Percentiles rank a stretch among this genome's conserved stretches.
phyloP scores from a whole-genome alignment of 2,329 filamentous ascomycete genomes.

The Chrysoporthe deuterocubensis region DNA sequence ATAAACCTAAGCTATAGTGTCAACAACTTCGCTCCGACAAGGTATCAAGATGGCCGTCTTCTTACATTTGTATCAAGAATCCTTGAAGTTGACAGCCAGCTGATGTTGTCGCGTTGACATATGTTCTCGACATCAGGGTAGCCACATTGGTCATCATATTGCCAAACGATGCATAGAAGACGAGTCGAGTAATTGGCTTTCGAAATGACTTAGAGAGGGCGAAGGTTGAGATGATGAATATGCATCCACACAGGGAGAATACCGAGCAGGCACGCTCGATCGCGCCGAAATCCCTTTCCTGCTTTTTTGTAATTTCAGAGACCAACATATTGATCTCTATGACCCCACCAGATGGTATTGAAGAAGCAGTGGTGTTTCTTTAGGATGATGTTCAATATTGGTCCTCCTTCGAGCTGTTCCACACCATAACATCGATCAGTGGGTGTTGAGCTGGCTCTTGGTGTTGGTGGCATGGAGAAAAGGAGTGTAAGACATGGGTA shows the following conservation, averaged over 20 bases:
- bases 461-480: not conserved
- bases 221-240: slow-evolving; percentile 76
- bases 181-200: slow-evolving; percentile 86
- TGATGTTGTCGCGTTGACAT: slow-evolving; percentile 51
- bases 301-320: not conserved
- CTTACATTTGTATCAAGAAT: slow-evolving; percentile 82
- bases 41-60: not conserved
- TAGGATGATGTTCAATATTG: not conserved
- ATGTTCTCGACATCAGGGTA: slow-evolving; percentile 71
- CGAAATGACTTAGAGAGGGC: slow-evolving; percentile 70
- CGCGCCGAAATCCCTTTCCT: slow-evolving; percentile 49
- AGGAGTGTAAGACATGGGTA: not conserved
- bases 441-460: not conserved
- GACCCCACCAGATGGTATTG: not conserved
- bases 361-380: not conserved
- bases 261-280: slow-evolving; percentile 72
- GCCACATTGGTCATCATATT: slow-evolving; percentile 80
- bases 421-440: not conserved
- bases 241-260: slow-evolving; percentile 70
- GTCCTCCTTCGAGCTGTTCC: not conserved
- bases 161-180: slow-evolving; percentile 82
- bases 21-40: slow-evolving; percentile 4
- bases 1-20: slow-evolving; percentile 67
- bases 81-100: slow-evolving; percentile 73
- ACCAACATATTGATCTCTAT: slow-evolving; percentile 2